Evolutionary conservation across 2,329 filamentous ascomycete genomes (phyloP), one percentile per base, ranked within the genome.

Genomic region (Clarireedia paspali): DNA sequence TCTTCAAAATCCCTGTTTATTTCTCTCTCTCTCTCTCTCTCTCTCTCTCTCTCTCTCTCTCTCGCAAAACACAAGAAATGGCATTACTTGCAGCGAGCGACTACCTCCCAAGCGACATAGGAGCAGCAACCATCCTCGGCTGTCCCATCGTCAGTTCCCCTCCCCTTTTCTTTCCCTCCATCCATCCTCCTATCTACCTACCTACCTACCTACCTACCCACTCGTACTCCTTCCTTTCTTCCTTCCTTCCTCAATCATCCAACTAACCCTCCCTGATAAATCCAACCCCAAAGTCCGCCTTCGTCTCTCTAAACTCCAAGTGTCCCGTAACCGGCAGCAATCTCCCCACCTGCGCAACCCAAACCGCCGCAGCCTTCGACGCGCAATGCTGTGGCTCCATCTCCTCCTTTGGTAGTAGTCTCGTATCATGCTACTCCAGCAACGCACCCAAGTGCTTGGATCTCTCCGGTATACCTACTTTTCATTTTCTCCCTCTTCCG

Each of bases 361-460:
- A 40, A 9, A 50, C 53, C 7, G 45, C 34, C 9, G 27, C 27
- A 10, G 3, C 14, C 34, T 50, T 55, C 3, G 53, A 55, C 17
- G 15, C 24, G 2, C 17, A 20, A 9, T 55, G 53, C 24, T 55
- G 53, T 30, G 15, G 36, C 12, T 24, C 36, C 9, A 30, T 55
- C 2, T 50, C 46, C 26, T 17, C 53, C 14, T 55, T 55, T 6
- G 53, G 46, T 1, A 50, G 17, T 15, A 36, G 36, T 24, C 6
- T 55, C 6, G 39, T 39, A 5, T 26, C 39, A 14, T 55, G 53
- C 3, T 55, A 50, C 36, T 27, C 26, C 14, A 50, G 46, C 5
- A 40, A 55, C 36, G 53, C 53, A 10, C 53, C 53, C 2, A 12
- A 2, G 9, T 55, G 53, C 26, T 55, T 55, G 46, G 38, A 55